Percentiles rank a stretch among this genome's conserved stretches.
Evolutionary conservation across 371 early-diverging fungal genomes (phyloP).

Genomic region (Mortierella sp.): DNA sequence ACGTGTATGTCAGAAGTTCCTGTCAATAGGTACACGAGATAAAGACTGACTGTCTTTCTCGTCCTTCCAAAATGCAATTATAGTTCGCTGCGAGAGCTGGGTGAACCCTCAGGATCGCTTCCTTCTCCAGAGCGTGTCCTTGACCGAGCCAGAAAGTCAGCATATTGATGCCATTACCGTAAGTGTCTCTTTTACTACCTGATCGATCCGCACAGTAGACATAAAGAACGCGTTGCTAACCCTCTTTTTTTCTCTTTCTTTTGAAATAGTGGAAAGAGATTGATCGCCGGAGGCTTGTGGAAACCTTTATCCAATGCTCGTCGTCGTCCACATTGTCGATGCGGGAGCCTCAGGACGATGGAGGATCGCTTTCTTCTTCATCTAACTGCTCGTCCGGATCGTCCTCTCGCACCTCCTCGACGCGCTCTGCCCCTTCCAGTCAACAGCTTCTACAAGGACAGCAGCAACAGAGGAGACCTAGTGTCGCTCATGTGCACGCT

Average conservation of each 20-base stretch:
- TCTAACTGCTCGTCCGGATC: conserved; percentile 37
- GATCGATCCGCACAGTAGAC: neutral
- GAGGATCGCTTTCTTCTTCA: conserved; percentile 43
- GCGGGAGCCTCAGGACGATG: conserved; percentile 47
- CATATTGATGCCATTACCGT: conserved; percentile 43
- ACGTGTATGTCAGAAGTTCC: neutral
- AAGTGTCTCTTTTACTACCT: conserved; percentile 8
- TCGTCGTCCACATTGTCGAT: conserved; percentile 42
- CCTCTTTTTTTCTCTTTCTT: neutral
- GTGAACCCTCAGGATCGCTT: conserved; percentile 57
- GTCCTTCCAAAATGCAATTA: neutral
- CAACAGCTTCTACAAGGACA: conserved; percentile 16
- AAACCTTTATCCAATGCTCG: conserved; percentile 63
- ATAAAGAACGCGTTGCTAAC: neutral
- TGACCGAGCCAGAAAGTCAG: conserved; percentile 43
- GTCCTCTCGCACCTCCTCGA: conserved; percentile 20
- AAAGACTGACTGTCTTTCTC: conserved; percentile 11
- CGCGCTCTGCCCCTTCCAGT: conserved; percentile 17
- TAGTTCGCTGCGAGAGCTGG: conserved; percentile 57
- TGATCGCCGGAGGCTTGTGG: conserved; percentile 63
- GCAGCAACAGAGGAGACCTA: conserved; percentile 13
- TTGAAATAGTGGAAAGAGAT: conserved; percentile 62
- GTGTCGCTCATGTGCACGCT: conserved; percentile 32
- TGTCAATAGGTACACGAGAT: neutral
- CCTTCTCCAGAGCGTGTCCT: conserved; percentile 48